A percentile compares a stretch with the other conserved stretches of the same genome.
Evolutionary conservation across 1,284 basidiomycete species (phyloP).

Genomic region (Leccinum huronense): DNA sequence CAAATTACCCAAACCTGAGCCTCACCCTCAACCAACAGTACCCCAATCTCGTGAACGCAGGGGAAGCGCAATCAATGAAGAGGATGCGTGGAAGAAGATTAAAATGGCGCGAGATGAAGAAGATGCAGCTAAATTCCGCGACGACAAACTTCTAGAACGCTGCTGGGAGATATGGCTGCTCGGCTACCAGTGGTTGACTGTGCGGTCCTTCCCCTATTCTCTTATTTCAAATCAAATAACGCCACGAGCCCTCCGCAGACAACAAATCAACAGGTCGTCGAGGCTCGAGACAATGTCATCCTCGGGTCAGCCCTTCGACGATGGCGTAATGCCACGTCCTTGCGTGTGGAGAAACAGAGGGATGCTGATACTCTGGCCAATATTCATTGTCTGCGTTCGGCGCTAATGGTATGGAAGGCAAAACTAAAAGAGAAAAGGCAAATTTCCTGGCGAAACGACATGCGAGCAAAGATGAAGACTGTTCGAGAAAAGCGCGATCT

Average conservation of each 20-base stretch:
- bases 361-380: constrained; percentile 45
- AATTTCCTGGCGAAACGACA: constrained; percentile 58
- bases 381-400: constrained; percentile 40
- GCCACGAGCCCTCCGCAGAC: constrained; percentile 41
- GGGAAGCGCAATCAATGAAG: constrained; percentile 55
- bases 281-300: constrained; percentile 57
- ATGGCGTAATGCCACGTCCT: constrained; percentile 50
- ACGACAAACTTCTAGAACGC: constrained; percentile 59
- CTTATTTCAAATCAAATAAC: constrained; percentile 16
- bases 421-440: constrained; percentile 53
- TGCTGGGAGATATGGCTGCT: constrained; percentile 72
- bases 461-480: constrained; percentile 65
- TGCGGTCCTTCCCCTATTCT: constrained; percentile 40
- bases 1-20: constrained; percentile 30
- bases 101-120: constrained; percentile 65
- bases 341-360: constrained; percentile 39
- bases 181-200: constrained; percentile 66
- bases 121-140: constrained; percentile 66
- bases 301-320: constrained; percentile 55
- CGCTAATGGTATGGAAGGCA: constrained; percentile 49
- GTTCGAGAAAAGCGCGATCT: constrained; percentile 53
- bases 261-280: constrained; percentile 59
- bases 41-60: constrained; percentile 38
- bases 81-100: constrained; percentile 76
- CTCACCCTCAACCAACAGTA: constrained; percentile 17